Evolutionary conservation across 768 basidiomycete species (phyloP), one percentile per base, ranked within the genome.

Genomic region (Kwoniella sp.): DNA sequence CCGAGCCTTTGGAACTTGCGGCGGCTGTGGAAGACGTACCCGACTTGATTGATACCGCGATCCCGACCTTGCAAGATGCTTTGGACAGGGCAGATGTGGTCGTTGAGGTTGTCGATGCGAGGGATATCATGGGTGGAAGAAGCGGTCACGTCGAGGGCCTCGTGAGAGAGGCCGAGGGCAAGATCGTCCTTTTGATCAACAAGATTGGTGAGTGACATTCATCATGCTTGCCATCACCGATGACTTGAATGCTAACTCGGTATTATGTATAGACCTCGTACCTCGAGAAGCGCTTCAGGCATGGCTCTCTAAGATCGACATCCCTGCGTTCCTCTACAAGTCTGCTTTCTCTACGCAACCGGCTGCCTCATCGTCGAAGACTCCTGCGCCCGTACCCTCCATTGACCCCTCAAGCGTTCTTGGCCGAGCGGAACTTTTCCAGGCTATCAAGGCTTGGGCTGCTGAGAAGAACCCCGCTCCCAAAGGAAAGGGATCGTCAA

Each of bases 181-280:
- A 85, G 73, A 72, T 89, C 13, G 71, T 89, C 22, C 80, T 93
- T n/a, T 83, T 94, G 20, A 79, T 96, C 59, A 94, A 90, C 80
- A 96, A 96, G 83, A 89, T 89, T 69, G 93, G 93, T 91, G 71
- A 63, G 88, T 84, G n/a, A n/a, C n/a, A n/a, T 37, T 5, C 13
- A 5, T 37, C 34, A 37, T 37, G 34, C 13, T 13, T 13, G 5
- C 34, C 34, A 37, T 13, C 5, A 5, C 28, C 4, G n/a, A 26
- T 5, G 4, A 30, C 12, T 12, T 8, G n/a, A 22, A 12, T 11
- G 55, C 55, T 45, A 20, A 45, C 41, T 11, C 17, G 20, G 41
- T n/a, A n/a, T 17, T 45, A 30, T 47, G 38, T 69, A 45, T 68
- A 94, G 93, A 95, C 78, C 83, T 86, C 22, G 88, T 89, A 64